phyloP scores from a whole-genome alignment of 805 yeast genomes.

The Candida montana region DNA sequence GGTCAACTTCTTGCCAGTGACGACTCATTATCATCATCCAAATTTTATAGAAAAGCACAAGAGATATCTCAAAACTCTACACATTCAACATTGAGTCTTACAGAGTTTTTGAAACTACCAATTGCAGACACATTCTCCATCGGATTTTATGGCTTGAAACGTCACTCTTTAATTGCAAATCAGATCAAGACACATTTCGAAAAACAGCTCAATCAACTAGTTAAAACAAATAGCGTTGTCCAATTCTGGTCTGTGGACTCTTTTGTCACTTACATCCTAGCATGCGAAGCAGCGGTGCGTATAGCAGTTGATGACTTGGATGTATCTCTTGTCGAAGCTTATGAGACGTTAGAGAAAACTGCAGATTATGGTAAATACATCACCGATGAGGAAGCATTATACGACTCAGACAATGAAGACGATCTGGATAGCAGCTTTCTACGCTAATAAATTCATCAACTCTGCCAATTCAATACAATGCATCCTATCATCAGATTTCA shows the following conservation, averaged over 20 bases:
- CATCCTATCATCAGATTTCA: too few relatives aligned
- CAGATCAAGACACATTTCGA: conserved; percentile 33
- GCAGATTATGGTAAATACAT: conserved; percentile 40
- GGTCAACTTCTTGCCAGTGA: conserved; percentile 40
- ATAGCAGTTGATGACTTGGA: conserved; percentile 43
- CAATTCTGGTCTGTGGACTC: conserved; percentile 57
- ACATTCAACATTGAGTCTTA: conserved; percentile 38
- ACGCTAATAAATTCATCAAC: background rate
- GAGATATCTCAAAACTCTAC: conserved; percentile 33
- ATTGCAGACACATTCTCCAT: conserved; percentile 39
- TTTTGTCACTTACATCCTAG: conserved; percentile 53
- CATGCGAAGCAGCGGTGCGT: conserved; percentile 55
- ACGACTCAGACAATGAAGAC: background rate
- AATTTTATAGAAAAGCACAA: conserved; percentile 47
- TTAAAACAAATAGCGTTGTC: conserved; percentile 38
- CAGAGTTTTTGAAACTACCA: conserved; percentile 36
- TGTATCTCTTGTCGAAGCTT: conserved; percentile 38
- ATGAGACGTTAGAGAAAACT: conserved; percentile 41
- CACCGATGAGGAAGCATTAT: conserved; percentile 17
- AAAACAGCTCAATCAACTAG: conserved; percentile 25
- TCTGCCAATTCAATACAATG: too few relatives aligned
- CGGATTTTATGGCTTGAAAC: conserved; percentile 57
- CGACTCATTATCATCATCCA: conserved; percentile 30
- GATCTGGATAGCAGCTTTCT: background rate
- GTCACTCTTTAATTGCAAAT: conserved; percentile 48